Evolutionary conservation across 148 eudicot genomes (phyloP), one percentile per base, ranked within the genome.

Genomic region (Arctostaphylos glauca): DNA sequence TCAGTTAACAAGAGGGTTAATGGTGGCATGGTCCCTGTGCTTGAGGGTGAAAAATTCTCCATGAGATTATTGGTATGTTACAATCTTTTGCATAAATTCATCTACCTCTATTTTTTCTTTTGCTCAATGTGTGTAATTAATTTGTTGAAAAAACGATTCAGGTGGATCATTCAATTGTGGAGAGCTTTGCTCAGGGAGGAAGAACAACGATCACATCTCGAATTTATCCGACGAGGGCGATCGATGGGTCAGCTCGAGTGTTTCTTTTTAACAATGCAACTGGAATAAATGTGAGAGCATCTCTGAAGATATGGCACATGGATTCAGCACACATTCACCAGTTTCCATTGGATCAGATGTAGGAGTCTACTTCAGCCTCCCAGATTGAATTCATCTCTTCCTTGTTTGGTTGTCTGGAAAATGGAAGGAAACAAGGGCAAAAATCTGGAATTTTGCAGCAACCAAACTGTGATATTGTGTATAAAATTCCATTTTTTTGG

Each of bases 41-140:
- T 94, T 19, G 90, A 90, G 48, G 98, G 86, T 16, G 98, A 95
- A 88, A 90, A 85, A 47, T 88, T 89, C 64, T 81, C 80, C 14
- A 85, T 92, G 89, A 90, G 98, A 81, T 25, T 94, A 87, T 84
- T 95, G 91, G 98, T 95, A 90, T n/a, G 94, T 82, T 3, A 46
- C 10, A 46, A 71, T 71, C 2, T 13, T 53, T 7, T 53, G 1
- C 38, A 31, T 31, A 31, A 31, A 31, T 31, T 53, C 55, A 53
- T 53, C 13, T 31, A 31, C 38, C 38, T 31, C 38, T 31, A 1
- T 31, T 31, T 31, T 31, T 43, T 16, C 6, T 44, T 0, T 3
- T 19, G 25, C 23, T 47, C 49, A 41, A 15, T 41, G 46, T 19
- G 14, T 15, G 48, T 13, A 15, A 71, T 18, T 71, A 16, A 9